Conservation (phyloP, 805 yeast species). For the Wickerhamomyces xylosicus region DNA sequence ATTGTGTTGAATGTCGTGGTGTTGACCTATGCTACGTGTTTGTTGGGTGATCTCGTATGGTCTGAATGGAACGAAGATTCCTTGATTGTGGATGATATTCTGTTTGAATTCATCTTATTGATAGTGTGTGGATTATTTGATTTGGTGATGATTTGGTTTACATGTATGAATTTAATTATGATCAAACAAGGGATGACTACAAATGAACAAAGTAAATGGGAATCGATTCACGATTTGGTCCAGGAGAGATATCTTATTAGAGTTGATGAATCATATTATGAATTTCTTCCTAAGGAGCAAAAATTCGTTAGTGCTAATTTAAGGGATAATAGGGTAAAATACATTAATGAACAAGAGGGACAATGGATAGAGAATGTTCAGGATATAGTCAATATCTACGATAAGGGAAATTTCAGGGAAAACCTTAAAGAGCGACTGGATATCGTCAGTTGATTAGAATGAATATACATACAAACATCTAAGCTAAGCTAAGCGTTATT, state of each 20-base stretch:
- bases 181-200: slow-evolving; percentile 64
- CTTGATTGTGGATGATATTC: slow-evolving; percentile 1
- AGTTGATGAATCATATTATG: slow-evolving; percentile 7
- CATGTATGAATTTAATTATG: slow-evolving; percentile 34
- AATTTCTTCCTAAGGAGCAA: slow-evolving; percentile 12
- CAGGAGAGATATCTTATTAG: slow-evolving; percentile 26
- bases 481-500: no score
- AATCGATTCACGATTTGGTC: slow-evolving; percentile 42
- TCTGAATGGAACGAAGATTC: slow-evolving; percentile 2
- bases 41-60: slow-evolving; percentile 5
- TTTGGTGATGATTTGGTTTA: slow-evolving; percentile 33
- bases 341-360: neutral
- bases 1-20: slow-evolving; percentile 37
- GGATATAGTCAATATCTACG: neutral
- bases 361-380: neutral
- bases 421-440: neutral
- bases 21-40: slow-evolving; percentile 32
- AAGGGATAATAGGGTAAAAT: neutral
- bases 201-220: slow-evolving; percentile 69
- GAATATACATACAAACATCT: no score
- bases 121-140: slow-evolving; percentile 34
- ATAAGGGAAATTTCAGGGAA: neutral
- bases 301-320: slow-evolving; percentile 13
- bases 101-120: slow-evolving; percentile 19
- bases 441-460: no score